Evolutionary conservation across 2,329 filamentous ascomycete species (phyloP).

Genomic region (Xylaria polymorpha): DNA sequence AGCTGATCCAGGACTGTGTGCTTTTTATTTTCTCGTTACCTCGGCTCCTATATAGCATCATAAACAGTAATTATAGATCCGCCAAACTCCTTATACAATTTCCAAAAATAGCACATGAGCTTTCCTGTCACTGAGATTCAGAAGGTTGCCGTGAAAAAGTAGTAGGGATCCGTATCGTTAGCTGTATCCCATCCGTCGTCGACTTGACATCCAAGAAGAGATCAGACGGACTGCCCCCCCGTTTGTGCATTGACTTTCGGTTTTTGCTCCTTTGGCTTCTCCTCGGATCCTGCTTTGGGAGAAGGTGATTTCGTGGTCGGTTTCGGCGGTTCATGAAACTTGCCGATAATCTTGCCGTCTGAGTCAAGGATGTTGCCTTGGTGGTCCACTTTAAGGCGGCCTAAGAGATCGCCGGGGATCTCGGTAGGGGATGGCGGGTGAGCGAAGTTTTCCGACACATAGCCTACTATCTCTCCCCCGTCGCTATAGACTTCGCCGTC

Average conservation of each 20-base stretch:
- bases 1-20: too few species aligned
- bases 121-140: conserved; percentile 29
- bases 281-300: not conserved
- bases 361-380: conserved; percentile 60
- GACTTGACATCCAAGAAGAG: conserved; percentile 67
- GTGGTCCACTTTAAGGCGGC: conserved; percentile 57
- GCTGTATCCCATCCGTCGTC: conserved; percentile 67
- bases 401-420: conserved; percentile 44
- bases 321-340: conserved; percentile 57
- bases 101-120: not conserved
- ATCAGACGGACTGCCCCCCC: conserved; percentile 62
- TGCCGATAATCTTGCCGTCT: conserved; percentile 59
- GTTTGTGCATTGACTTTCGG: conserved; percentile 51
- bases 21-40: not conserved
- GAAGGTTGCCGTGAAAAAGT: conserved; percentile 57
- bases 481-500: conserved; percentile 61
- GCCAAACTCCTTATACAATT: not conserved
- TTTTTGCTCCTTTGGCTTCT: conserved; percentile 44
- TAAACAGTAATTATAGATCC: not conserved
- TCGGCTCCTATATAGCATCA: too few species aligned
- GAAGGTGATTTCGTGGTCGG: conserved; percentile 35
- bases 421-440: conserved; percentile 42
- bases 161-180: conserved; percentile 68
- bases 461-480: conserved; percentile 57
- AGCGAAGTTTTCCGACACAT: conserved; percentile 57